Conservation (phyloP, 208 protist genomes). For the Leishmania mexicana region DNA sequence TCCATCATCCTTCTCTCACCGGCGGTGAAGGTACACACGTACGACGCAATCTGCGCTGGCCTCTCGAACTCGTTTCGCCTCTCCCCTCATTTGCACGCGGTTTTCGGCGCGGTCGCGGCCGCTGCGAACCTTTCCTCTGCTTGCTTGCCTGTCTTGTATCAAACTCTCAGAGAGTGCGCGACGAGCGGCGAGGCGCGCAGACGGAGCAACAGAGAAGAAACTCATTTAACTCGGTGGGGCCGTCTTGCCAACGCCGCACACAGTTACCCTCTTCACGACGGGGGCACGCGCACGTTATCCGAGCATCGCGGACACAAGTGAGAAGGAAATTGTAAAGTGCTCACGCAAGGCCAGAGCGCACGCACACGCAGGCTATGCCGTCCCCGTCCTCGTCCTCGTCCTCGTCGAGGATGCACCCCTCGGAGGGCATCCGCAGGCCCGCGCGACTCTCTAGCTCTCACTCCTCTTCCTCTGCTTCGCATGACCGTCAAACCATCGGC, state of each 20-base stretch:
- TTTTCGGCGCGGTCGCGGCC: neutral
- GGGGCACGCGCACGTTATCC: neutral
- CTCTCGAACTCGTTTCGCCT: neutral
- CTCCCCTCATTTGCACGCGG: neutral
- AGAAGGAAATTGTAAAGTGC: no score
- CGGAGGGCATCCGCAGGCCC: constrained; percentile 12
- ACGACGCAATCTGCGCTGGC: neutral
- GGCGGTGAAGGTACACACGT: neutral
- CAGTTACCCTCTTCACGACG: neutral
- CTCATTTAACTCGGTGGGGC: neutral
- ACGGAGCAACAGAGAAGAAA: neutral
- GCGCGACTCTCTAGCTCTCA: neutral
- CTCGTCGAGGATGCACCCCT: constrained; percentile 7
- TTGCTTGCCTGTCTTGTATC: neutral
- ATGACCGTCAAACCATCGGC: neutral
- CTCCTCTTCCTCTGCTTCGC: constrained; percentile 9
- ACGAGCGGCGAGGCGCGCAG: neutral
- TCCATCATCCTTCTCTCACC: neutral
- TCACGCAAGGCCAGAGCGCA: no score
- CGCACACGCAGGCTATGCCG: neutral
- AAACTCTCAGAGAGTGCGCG: neutral
- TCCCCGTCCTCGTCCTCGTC: neutral
- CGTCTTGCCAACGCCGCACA: neutral
- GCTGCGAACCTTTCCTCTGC: neutral
- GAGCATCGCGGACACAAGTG: neutral